Percentiles rank a stretch among this genome's conserved stretches.
phyloP scores from a whole-genome alignment of 2,329 filamentous ascomycete species.

The Elsinoe arachidis region DNA sequence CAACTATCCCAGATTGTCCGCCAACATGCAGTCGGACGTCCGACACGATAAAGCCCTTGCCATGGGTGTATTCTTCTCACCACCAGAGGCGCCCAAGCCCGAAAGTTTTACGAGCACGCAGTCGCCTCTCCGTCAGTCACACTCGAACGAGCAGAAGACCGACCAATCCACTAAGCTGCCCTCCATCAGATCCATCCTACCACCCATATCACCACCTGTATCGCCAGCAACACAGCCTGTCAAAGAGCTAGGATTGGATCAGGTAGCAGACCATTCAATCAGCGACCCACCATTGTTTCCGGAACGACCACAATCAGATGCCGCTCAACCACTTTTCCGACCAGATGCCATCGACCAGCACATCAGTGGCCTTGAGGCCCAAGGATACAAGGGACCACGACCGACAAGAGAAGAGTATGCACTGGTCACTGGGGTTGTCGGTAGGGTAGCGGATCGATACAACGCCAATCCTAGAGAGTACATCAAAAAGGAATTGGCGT shows the following conservation, averaged over 20 bases:
- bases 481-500: constrained; percentile 11
- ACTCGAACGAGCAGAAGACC: constrained; percentile 2
- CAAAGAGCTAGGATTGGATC: constrained; percentile 4
- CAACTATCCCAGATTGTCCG: neutral
- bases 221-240: constrained; percentile 9
- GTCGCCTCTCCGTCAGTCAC: constrained; percentile 3
- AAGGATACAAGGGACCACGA: neutral
- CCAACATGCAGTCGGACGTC: constrained; percentile 2
- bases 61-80: constrained; percentile 13
- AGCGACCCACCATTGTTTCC: constrained; percentile 10
- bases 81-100: constrained; percentile 10
- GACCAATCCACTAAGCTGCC: constrained; percentile 6
- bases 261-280: neutral
- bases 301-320: constrained; percentile 6
- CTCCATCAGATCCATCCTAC: constrained; percentile 11
- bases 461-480: constrained; percentile 13
- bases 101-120: constrained; percentile 11
- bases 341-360: neutral
- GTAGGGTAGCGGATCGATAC: constrained; percentile 10
- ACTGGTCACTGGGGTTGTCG: constrained; percentile 4
- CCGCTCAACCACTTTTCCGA: constrained; percentile 11
- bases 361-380: neutral
- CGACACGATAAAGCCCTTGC: constrained; percentile 2
- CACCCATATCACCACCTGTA: constrained; percentile 11
- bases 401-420: constrained; percentile 14